Base-by-base conservation (phyloP, 352 stramenopile species). In the Phytophthora citricola region DNA sequence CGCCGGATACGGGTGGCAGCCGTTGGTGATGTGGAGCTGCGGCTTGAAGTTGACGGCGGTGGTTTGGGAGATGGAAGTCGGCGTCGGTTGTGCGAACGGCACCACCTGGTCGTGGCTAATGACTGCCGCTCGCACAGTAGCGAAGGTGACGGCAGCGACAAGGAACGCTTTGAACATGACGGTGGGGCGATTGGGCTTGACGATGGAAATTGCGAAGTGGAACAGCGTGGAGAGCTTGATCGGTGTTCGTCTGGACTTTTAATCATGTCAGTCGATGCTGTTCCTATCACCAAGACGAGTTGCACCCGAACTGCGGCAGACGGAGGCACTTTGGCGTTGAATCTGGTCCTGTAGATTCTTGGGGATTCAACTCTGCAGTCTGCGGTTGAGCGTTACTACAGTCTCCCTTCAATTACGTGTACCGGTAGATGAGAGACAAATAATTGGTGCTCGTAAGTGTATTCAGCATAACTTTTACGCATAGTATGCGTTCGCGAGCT, bases 1-100 rank as follows among this genome's bases (percentile, higher is more conserved):
- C 27, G 64, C 69, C 5, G 69, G 65, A 47, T 78, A 78, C 31
- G 69, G 34, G 41, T 66, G 62, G 47, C 69, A 78, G n/a, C 47
- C 47, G 24, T 74, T 78, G 32, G 58, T 59, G 56, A 73, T 71
- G 34, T 68, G 43, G 55, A 78, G 63, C 46, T 71, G 47, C 2
- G 47, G 47, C 27, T 54, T 54, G 27, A 41, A 54, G 3, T 54
- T 54, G 27, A 54, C 34, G 6, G 17, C 34, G 31, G 34, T 5
- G 22, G 29, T 56, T 12, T 56, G 11, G 5, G 49, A 56, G 8
- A 54, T 54, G 15, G 47, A 29, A 29, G 39, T 32, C 27, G 47
- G 44, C 3, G n/a, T 20, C 12, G 22, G 44, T 24, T 51, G 22
- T 15, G 44, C 22, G 44, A 51, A 51, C 4, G 56, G 43, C 8